phyloP scores from a whole-genome alignment of 2,329 filamentous ascomycete species.

The Beauveria pseudobassiana region DNA sequence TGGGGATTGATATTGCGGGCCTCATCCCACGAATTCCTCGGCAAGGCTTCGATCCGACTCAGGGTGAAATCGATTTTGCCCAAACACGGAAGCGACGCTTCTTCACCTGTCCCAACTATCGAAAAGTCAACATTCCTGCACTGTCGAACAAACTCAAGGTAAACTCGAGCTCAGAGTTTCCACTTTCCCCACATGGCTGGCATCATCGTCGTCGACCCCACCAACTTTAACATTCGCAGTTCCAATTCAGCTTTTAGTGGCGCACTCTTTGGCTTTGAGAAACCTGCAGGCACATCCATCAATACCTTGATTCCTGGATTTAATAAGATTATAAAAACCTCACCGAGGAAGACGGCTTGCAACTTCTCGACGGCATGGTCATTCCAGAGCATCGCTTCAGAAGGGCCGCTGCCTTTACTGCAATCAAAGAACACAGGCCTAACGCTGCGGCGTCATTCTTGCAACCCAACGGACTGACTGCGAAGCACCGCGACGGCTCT shows the following conservation, averaged over 20 bases:
- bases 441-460: slow-evolving; percentile 75
- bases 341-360: slow-evolving; percentile 77
- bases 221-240: slow-evolving; percentile 72
- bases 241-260: slow-evolving; percentile 93
- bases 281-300: slow-evolving; percentile 72
- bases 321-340: slow-evolving; percentile 75
- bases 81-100: slow-evolving; percentile 65
- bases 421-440: slow-evolving; percentile 72
- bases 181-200: slow-evolving; percentile 94
- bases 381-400: slow-evolving; percentile 95
- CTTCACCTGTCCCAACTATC: slow-evolving; percentile 76
- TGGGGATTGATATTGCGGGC: slow-evolving; percentile 66
- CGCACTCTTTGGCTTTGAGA: slow-evolving; percentile 82
- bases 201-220: slow-evolving; percentile 84
- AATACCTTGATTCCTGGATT: slow-evolving; percentile 80
- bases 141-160: slow-evolving; percentile 64
- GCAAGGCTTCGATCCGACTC: slow-evolving; percentile 61
- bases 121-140: slow-evolving; percentile 73
- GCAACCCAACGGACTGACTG: slow-evolving; percentile 74
- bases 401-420: slow-evolving; percentile 75
- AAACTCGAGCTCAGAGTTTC: slow-evolving; percentile 73
- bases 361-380: slow-evolving; percentile 86
- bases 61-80: slow-evolving; percentile 69
- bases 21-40: slow-evolving; percentile 79
- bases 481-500: slow-evolving; percentile 81